Conservation (phyloP, 1,139 yeast genomes). For the Sugiyamaella grinbergsii region DNA sequence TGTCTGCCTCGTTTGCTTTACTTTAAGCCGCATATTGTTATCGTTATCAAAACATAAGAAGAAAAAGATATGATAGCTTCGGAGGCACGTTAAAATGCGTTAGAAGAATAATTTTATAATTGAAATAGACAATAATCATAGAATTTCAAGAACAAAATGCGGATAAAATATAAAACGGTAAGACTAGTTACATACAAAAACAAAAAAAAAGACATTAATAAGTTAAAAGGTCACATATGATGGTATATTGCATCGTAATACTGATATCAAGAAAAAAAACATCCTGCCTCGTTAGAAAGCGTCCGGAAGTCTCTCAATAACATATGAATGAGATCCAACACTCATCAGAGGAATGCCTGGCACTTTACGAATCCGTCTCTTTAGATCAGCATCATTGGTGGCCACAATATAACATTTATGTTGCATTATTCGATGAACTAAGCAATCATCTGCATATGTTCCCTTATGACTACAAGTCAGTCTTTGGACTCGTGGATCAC, state of each 20-base stretch:
- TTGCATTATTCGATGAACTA: slow-evolving; percentile 88
- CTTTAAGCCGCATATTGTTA: too few species aligned
- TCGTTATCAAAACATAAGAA: too few species aligned
- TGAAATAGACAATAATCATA: too few species aligned
- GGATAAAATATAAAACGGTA: neutral
- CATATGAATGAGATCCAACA: slow-evolving; percentile 91
- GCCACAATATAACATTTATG: slow-evolving; percentile 97
- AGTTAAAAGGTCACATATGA: neutral
- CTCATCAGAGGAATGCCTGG: slow-evolving; percentile 98
- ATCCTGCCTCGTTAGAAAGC: slow-evolving; percentile 56
- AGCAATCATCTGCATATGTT: slow-evolving; percentile 97
- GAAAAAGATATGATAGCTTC: too few species aligned
- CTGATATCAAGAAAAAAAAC: too few species aligned
- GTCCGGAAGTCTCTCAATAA: slow-evolving; percentile 91
- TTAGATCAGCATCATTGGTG: slow-evolving; percentile 96
- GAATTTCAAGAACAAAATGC: too few species aligned
- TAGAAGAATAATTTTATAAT: too few species aligned
- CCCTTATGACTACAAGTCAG: slow-evolving; percentile 91
- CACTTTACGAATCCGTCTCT: slow-evolving; percentile 88
- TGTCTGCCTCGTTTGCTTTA: too few species aligned
- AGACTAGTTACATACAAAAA: neutral
- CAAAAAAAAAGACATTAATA: neutral
- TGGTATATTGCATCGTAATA: too few species aligned
- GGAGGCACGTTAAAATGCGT: too few species aligned
- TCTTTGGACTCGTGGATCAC: slow-evolving; percentile 88